Evolutionary conservation across 139 green algal genomes (phyloP).

Genomic region (Chlamydomonas sp.): DNA sequence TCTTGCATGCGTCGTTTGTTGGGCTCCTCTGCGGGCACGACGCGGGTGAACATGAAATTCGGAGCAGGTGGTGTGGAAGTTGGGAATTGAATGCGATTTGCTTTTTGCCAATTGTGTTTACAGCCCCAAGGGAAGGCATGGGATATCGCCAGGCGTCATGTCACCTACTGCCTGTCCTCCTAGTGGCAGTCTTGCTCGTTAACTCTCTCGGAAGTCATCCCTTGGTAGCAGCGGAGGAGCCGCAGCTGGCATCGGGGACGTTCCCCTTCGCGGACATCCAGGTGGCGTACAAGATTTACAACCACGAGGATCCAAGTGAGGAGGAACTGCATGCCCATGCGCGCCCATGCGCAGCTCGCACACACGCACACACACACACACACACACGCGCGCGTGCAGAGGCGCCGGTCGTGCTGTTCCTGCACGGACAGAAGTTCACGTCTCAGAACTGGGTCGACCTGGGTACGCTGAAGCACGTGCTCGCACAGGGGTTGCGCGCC

Average conservation of each 20-base stretch:
- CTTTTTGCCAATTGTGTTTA: no score
- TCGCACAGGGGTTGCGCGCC: slow-evolving; percentile 16
- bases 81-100: no score
- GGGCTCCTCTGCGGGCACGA: no score
- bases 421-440: slow-evolving; percentile 27
- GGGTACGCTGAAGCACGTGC: slow-evolving; percentile 22
- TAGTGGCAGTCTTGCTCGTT: no score
- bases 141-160: no score
- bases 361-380: background rate
- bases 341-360: background rate
- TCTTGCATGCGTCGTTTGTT: no score
- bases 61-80: no score
- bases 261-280: slow-evolving; percentile 18
- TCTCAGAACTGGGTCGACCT: slow-evolving; percentile 25
- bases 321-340: background rate
- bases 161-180: no score
- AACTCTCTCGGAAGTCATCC: no score
- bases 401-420: slow-evolving; percentile 22
- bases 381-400: background rate
- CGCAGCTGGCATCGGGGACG: background rate
- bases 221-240: slow-evolving; percentile 2
- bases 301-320: slow-evolving; percentile 6
- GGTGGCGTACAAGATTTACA: slow-evolving; percentile 17
- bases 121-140: no score
- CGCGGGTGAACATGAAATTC: no score